Evolutionary conservation across 768 basidiomycete genomes (phyloP), one percentile per base, ranked within the genome.

Genomic region (Agaricus sinodeliciosus): DNA sequence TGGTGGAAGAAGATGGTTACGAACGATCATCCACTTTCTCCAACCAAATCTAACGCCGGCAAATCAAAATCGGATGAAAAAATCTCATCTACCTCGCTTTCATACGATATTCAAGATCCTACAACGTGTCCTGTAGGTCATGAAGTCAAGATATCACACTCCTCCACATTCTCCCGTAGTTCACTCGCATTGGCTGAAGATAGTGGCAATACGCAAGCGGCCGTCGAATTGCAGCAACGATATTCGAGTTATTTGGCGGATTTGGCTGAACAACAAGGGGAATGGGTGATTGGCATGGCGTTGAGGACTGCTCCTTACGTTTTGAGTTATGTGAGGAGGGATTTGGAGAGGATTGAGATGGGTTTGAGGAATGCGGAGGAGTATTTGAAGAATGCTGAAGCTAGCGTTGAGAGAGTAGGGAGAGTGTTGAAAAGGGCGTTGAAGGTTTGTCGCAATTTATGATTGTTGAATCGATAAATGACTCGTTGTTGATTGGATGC

Each of bases 1-100:
- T 87, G 85, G 85, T 66, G 82, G 60, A 81, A 75, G 66, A 79
- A 77, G 57, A 84, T 84, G 56, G 70, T 85, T 26, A 62, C 68
- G n/a, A 52, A 57, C 2, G 70, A 72, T 19, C 71, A 70, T 9
- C 40, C 49, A 35, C 37, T 47, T 39, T 39, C 15, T 26, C 11
- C 43, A 13, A 27, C 16, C 48, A 22, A 18, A 18, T n/a, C 58
- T 67, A 2, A 22, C 22, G 22, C 49, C 62, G 47, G 35, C 35
- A 51, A 45, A 31, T 52, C 51, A 9, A 40, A 27, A 5, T 53
- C 51, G 2, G 39, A 40, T 4, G 51, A 53, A 18, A 53, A 53
- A 15, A 9, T 47, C 8, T 2, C 43, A 34, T 39, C 50, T 25
- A 25, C 37, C 13, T 45, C 37, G 44, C 13, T 9, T 6, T n/a